Evolutionary conservation across 768 basidiomycete species (phyloP), one percentile per base, ranked within the genome.

Genomic region (Mycena capillaripes): DNA sequence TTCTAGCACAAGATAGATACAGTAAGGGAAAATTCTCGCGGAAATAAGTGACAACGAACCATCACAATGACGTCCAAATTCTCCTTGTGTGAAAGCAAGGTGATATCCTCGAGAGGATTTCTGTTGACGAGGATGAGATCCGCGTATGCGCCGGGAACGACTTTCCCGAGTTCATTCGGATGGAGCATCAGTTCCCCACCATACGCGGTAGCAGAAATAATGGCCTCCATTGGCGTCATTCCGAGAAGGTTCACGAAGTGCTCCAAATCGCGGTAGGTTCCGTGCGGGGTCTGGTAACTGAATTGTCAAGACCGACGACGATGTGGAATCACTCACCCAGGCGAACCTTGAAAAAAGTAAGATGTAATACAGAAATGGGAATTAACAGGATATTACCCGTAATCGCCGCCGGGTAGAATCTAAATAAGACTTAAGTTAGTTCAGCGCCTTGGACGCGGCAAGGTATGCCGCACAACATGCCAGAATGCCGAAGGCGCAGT

Each of bases 361-460:
- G 12, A 17, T 38, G 38, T 10, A 21, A 16, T 21, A 9, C 19
- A 14, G 23, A 34, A 9, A 3, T n/a, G n/a, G 9, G 1, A 30
- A n/a, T 36, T 29, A 4, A 55, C 10, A 8, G 3, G 8, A 9
- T 52, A 50, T 71, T 73, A 81, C 81, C 83, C 83, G 48, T 84
- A 84, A 64, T 84, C 83, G 27, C 82, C 83, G 0, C 83, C 83
- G 1, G 83, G 82, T 53, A 84, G 79, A 29, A 84, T 34, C 73
- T 71, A 58, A 23, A 23, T 25, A 36, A 19, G 12, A 38, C 6
- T 10, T 7, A 36, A 8, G 46, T 29, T 16, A 19, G 25, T 11
- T 12, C n/a, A 36, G 5, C 19, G 17, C 16, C 5, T 7, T 44
- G 14, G n/a, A n/a, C n/a, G n/a, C n/a, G n/a, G n/a, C n/a, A n/a